phyloP scores from a whole-genome alignment of 2,329 filamentous ascomycete species.

The Chrysosphaeria jannelii region DNA sequence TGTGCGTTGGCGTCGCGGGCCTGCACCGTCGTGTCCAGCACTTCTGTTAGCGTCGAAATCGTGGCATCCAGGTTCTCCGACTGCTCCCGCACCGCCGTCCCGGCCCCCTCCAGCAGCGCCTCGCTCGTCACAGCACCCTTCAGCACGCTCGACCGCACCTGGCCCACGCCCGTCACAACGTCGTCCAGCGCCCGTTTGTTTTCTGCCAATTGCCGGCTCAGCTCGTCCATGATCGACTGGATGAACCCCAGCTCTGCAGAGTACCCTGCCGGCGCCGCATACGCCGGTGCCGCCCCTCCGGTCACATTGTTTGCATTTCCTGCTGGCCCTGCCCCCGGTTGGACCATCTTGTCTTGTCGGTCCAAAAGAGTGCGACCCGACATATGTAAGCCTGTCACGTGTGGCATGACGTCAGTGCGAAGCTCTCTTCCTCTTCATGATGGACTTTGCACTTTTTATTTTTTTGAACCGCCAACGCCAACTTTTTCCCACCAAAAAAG shows the following conservation, averaged over 20 bases:
- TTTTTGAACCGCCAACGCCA: no score
- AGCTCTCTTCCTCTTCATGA: no score
- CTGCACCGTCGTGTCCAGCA: conserved; percentile 28
- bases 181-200: conserved; percentile 30
- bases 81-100: conserved; percentile 13
- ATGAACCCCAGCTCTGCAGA: conserved; percentile 39
- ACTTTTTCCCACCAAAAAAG: no score
- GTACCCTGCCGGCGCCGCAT: conserved; percentile 33
- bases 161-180: conserved; percentile 30
- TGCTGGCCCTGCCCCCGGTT: no score
- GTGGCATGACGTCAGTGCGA: no score
- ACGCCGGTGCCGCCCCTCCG: conserved; percentile 14
- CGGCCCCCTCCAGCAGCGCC: conserved; percentile 21
- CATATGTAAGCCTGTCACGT: no score
- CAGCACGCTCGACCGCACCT: conserved; percentile 25
- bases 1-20: conserved; percentile 28
- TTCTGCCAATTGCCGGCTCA: conserved; percentile 30
- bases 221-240: conserved; percentile 35
- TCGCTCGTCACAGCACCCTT: conserved; percentile 23
- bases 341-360: no score
- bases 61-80: conserved; percentile 20
- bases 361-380: no score
- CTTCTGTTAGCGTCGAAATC: conserved; percentile 27
- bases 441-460: no score
- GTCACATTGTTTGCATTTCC: no score